phyloP scores from a whole-genome alignment of 805 yeast species.

The Saturnispora zaruensis region DNA sequence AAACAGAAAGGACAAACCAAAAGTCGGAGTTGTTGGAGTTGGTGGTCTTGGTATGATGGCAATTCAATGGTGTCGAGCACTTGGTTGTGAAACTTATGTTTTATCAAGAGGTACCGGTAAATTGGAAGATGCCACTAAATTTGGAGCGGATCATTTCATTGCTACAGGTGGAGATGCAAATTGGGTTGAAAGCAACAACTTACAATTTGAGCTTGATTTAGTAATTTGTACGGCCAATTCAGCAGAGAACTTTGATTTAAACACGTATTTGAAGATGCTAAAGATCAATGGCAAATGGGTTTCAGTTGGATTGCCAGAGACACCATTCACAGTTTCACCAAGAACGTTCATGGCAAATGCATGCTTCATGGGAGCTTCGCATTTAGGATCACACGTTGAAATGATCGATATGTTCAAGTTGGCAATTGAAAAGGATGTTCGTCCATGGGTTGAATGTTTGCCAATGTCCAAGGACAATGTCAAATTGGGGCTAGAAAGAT shows the following conservation, averaged over 20 bases:
- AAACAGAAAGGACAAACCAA: constrained; percentile 27
- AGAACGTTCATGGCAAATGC: constrained; percentile 36
- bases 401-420: constrained; percentile 57
- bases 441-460: constrained; percentile 56
- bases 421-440: constrained; percentile 49
- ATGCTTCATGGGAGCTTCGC: constrained; percentile 47
- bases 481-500: constrained; percentile 45
- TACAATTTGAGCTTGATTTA: constrained; percentile 35
- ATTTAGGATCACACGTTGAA: constrained; percentile 54
- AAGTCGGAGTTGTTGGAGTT: constrained; percentile 53
- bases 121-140: constrained; percentile 41
- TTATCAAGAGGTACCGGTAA: constrained; percentile 44
- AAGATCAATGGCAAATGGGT: constrained; percentile 52
- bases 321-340: constrained; percentile 35
- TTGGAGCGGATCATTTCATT: constrained; percentile 49
- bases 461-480: constrained; percentile 46
- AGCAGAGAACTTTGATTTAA: constrained; percentile 40
- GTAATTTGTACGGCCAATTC: constrained; percentile 47
- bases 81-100: constrained; percentile 57
- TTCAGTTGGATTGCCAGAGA: constrained; percentile 60
- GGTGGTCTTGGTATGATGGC: constrained; percentile 66
- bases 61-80: constrained; percentile 49
- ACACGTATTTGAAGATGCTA: constrained; percentile 39
- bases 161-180: constrained; percentile 39
- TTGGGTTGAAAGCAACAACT: constrained; percentile 17